These are phyloP conservation scores for Pythium phragmiticola DNA, from an alignment of 352 stramenopile genomes.

Conservation along the genomic window DNA sequence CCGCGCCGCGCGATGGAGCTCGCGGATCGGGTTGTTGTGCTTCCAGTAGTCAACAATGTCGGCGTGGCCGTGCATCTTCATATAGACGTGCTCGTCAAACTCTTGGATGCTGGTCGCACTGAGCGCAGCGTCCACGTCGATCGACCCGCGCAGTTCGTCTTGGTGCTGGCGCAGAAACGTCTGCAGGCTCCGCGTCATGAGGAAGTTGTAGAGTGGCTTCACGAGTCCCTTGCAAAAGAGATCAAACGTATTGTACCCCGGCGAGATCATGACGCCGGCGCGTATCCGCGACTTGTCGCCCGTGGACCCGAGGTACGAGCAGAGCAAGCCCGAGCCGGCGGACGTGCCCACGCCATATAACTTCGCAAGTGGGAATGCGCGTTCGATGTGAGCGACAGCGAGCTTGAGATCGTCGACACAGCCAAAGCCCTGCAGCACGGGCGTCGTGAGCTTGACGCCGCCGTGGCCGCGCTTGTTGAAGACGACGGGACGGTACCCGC, in stretches of 20 bases:
- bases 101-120: constrained; percentile 53
- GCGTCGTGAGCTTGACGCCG: constrained; percentile 56
- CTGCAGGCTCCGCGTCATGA: constrained; percentile 79
- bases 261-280: constrained; percentile 69
- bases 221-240: constrained; percentile 67
- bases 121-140: constrained; percentile 50
- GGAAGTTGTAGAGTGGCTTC: constrained; percentile 65
- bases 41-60: constrained; percentile 67
- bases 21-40: constrained; percentile 77
- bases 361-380: constrained; percentile 38
- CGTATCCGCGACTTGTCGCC: constrained; percentile 49
- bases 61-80: constrained; percentile 74
- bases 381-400: constrained; percentile 52
- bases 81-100: constrained; percentile 81
- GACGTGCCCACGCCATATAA: constrained; percentile 76
- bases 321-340: constrained; percentile 63
- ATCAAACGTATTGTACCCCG: constrained; percentile 72
- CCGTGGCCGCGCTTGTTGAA: constrained; percentile 86
- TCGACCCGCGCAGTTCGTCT: constrained; percentile 36
- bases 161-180: constrained; percentile 59
- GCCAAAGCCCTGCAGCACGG: constrained; percentile 72
- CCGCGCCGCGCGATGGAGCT: constrained; percentile 47
- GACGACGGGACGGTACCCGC: constrained; percentile 72
- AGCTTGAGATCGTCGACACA: constrained; percentile 57
- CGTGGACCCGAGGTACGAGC: constrained; percentile 69